Conservation (phyloP, 75 land plant genomes). For the Cupressus sempervirens region DNA sequence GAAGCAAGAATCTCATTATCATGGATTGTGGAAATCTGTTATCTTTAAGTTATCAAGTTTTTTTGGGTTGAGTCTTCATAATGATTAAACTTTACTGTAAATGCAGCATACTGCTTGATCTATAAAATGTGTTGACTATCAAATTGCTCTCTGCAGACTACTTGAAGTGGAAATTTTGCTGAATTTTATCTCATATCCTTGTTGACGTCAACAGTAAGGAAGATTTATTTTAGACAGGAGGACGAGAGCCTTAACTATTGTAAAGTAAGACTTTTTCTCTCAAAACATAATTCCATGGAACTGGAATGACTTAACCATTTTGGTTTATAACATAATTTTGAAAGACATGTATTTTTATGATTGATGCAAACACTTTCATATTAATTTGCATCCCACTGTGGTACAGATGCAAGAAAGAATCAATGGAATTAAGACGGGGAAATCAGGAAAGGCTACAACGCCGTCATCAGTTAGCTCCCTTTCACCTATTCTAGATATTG, state of each 20-base stretch:
- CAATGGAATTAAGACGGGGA: conserved; percentile 9
- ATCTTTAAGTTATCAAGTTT: too few species aligned
- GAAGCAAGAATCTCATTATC: too few species aligned
- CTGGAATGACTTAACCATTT: background rate
- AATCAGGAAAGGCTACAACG: conserved; percentile 3
- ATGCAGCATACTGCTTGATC: background rate
- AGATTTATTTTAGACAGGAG: background rate
- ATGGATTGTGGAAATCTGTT: too few species aligned
- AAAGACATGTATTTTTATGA: background rate
- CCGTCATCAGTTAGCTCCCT: conserved; percentile 44
- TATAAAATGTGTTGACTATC: too few species aligned
- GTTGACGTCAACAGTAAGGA: background rate
- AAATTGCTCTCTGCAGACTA: background rate
- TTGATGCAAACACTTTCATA: background rate
- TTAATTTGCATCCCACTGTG: background rate
- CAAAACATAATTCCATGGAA: background rate
- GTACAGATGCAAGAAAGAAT: conserved; percentile 8
- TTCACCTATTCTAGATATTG: conserved; percentile 66
- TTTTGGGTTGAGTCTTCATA: too few species aligned
- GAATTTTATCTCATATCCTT: background rate
- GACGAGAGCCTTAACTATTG: background rate
- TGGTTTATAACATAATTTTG: background rate
- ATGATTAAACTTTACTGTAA: background rate
- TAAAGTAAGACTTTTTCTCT: background rate
- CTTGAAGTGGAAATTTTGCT: background rate